Percentiles rank a stretch among this genome's conserved stretches.
These are phyloP conservation scores for Mortierella sp. DNA, from an alignment of 371 early-diverging fungal genomes.

Conservation along the genomic window DNA sequence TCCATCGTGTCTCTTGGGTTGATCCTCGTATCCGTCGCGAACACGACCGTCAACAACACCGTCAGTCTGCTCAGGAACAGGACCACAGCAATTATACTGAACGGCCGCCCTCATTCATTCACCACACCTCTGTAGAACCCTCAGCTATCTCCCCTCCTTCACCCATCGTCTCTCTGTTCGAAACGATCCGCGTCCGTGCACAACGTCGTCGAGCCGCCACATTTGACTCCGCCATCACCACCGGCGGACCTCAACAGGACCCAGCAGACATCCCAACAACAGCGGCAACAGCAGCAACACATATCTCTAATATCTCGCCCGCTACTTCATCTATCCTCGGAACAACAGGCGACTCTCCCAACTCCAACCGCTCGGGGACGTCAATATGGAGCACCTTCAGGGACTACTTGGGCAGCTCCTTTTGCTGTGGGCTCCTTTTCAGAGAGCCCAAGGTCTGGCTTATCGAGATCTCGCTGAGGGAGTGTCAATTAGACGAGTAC, in stretches of 20 bases:
- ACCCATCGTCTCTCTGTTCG: background rate
- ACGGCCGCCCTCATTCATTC: background rate
- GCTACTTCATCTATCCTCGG: background rate
- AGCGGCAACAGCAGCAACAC: background rate
- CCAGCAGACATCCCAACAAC: background rate
- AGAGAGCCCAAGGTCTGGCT: conserved; percentile 33
- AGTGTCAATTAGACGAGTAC: conserved; percentile 48
- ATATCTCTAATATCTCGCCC: background rate
- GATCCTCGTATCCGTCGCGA: background rate
- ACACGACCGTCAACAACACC: background rate
- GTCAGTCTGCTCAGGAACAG: background rate
- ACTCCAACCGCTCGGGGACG: background rate
- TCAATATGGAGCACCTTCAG: conserved; percentile 9
- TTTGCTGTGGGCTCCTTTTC: conserved; percentile 10
- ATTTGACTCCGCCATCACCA: background rate
- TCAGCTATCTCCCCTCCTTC: conserved; percentile 1
- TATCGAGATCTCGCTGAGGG: conserved; percentile 49
- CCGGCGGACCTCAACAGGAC: background rate
- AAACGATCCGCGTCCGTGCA: background rate
- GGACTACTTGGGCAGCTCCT: background rate
- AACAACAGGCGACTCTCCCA: background rate
- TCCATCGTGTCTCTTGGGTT: background rate
- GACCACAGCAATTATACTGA: background rate
- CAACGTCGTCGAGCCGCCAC: background rate
- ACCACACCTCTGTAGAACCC: background rate